A percentile compares a stretch with the other conserved stretches of the same genome.
Evolutionary conservation across 208 protist genomes (phyloP).

Genomic region (Leishmania aethiopica): DNA sequence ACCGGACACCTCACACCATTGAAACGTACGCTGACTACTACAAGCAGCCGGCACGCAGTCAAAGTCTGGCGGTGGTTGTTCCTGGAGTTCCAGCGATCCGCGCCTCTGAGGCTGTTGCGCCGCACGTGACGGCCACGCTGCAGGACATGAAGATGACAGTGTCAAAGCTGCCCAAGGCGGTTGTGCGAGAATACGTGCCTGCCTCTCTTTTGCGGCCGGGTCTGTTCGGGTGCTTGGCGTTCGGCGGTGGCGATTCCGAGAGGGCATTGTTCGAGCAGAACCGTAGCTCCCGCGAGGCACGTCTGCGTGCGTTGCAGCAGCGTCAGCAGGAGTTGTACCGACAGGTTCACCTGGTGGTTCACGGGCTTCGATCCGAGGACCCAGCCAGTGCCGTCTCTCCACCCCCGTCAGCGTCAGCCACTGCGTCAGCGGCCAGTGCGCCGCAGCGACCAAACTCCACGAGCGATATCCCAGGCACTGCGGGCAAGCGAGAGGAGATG

Average conservation of each 20-base stretch:
- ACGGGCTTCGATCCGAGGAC: neutral
- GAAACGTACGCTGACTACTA: conserved; percentile 83
- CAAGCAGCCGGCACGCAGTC: conserved; percentile 12
- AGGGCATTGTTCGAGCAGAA: conserved; percentile 39
- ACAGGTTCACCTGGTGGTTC: conserved; percentile 30
- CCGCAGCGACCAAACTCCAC: neutral
- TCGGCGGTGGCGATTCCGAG: conserved; percentile 45
- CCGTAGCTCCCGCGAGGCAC: conserved; percentile 40
- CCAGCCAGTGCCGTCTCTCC: neutral
- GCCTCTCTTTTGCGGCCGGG: conserved; percentile 31
- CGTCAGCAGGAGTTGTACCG: conserved; percentile 53
- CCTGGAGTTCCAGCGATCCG: conserved; percentile 10
- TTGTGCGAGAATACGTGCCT: conserved; percentile 38
- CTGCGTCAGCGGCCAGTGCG: no score
- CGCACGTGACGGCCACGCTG: conserved; percentile 23
- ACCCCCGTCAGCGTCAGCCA: neutral
- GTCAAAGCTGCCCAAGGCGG: conserved; percentile 35
- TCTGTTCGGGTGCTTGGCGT: conserved; percentile 51
- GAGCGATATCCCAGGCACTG: neutral
- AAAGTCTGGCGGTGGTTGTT: neutral
- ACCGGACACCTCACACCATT: conserved; percentile 33
- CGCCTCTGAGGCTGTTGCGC: conserved; percentile 5
- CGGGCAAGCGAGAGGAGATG: neutral
- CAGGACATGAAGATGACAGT: conserved; percentile 39
- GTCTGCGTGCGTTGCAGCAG: conserved; percentile 41